A percentile compares a stretch with the other conserved stretches of the same genome.
Conservation (phyloP, 2,329 filamentous ascomycete genomes). For the Phialocephala subalpina region DNA sequence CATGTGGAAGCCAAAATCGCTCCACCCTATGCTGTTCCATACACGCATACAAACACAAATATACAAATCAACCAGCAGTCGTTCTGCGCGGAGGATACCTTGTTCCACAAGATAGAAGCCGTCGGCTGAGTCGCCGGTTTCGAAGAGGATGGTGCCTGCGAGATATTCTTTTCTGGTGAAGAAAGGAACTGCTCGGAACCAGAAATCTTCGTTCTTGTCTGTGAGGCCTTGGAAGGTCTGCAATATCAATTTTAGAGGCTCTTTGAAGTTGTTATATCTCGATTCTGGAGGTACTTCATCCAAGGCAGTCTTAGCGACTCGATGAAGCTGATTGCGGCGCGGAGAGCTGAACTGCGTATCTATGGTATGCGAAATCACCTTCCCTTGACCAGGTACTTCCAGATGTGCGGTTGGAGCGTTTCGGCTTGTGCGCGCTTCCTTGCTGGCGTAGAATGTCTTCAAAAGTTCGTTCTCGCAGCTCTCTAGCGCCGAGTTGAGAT, state of each 20-base stretch:
- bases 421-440: slow-evolving; percentile 63
- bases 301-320: slow-evolving; percentile 80
- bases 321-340: slow-evolving; percentile 77
- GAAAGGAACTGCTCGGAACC: slow-evolving; percentile 81
- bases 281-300: slow-evolving; percentile 65
- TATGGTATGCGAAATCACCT: slow-evolving; percentile 48
- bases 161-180: slow-evolving; percentile 75
- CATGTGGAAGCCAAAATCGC: neutral
- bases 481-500: slow-evolving; percentile 92
- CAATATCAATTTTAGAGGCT: slow-evolving; percentile 89
- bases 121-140: slow-evolving; percentile 76
- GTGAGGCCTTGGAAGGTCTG: slow-evolving; percentile 95
- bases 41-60: slow-evolving; percentile 9
- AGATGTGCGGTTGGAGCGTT: slow-evolving; percentile 46
- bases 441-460: slow-evolving; percentile 77
- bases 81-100: slow-evolving; percentile 89
- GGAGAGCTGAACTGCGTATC: slow-evolving; percentile 77
- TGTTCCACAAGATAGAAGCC: slow-evolving; percentile 92
- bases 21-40: slow-evolving; percentile 7
- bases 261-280: slow-evolving; percentile 86
- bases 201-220: slow-evolving; percentile 90
- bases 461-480: slow-evolving; percentile 94
- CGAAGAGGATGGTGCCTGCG: slow-evolving; percentile 78
- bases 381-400: slow-evolving; percentile 33
- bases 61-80: slow-evolving; percentile 53